These are phyloP conservation scores for Cryptococcus sp. DNA, from an alignment of 1,284 basidiomycete genomes.

Conservation along the genomic window DNA sequence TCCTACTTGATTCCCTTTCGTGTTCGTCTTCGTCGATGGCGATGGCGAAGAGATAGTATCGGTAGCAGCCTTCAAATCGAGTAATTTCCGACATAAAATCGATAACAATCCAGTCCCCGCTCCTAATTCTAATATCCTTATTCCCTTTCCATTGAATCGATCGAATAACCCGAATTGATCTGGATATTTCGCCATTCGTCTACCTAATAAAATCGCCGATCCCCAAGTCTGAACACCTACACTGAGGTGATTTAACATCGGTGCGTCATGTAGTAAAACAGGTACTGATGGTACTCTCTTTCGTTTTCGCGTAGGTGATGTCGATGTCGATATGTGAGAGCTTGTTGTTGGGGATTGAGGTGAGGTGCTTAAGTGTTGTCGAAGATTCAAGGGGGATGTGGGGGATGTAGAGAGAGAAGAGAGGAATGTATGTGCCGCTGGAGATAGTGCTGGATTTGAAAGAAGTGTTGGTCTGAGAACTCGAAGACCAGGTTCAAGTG, in stretches of 20 bases:
- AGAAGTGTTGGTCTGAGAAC: conserved; percentile 11
- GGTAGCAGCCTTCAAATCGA: conserved; percentile 47
- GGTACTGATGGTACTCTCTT: conserved; percentile 26
- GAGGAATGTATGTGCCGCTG: conserved; percentile 36
- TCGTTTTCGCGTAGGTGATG: conserved; percentile 10
- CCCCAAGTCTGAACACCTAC: conserved; percentile 93
- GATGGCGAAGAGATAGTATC: too few relatives aligned
- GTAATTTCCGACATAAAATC: conserved; percentile 60
- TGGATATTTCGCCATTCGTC: conserved; percentile 65
- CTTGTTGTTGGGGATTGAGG: not conserved
- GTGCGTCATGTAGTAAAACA: conserved; percentile 64
- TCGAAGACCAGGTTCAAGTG: conserved; percentile 27
- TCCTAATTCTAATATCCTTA: conserved; percentile 72
- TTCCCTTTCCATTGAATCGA: conserved; percentile 13
- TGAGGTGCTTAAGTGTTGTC: not conserved
- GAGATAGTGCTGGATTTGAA: conserved; percentile 29
- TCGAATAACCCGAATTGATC: conserved; percentile 34
- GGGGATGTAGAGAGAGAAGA: conserved; percentile 32
- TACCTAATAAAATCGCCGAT: conserved; percentile 72
- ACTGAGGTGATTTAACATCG: conserved; percentile 67
- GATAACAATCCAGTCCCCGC: conserved; percentile 77
- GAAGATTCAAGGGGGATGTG: conserved; percentile 19
- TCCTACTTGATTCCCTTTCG: not conserved
- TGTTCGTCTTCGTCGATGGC: not conserved
- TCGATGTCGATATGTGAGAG: not conserved